Evolutionary conservation across 192 early-diverging fungal genomes (phyloP).

Genomic region (Phycomyces blakesleeanus): DNA sequence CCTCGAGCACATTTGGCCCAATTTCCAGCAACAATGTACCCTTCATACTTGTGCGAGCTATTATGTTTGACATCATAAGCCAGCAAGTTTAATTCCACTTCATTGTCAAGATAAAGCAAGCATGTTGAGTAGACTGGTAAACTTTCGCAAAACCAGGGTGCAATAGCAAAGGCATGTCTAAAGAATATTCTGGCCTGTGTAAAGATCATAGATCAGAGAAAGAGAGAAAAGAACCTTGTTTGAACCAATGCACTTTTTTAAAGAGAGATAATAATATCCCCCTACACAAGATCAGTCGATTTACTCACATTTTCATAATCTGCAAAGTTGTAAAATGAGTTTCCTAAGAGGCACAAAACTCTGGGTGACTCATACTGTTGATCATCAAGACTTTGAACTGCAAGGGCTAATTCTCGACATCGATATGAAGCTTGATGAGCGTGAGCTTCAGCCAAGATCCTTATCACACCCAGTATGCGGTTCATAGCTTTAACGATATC

Average conservation of each 20-base stretch:
- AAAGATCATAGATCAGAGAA: neutral
- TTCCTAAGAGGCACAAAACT: slow-evolving; percentile 24
- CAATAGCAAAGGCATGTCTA: slow-evolving; percentile 20
- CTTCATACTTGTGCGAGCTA: slow-evolving; percentile 25
- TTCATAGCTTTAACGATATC: slow-evolving; percentile 17
- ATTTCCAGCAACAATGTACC: slow-evolving; percentile 31
- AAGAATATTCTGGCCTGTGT: slow-evolving; percentile 21
- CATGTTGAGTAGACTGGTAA: slow-evolving; percentile 32
- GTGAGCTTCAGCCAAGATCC: slow-evolving; percentile 20
- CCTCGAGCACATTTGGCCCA: slow-evolving; percentile 20
- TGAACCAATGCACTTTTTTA: neutral
- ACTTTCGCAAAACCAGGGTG: slow-evolving; percentile 32
- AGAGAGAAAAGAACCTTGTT: neutral
- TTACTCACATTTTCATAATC: slow-evolving; percentile 24
- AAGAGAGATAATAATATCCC: neutral
- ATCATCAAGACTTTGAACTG: slow-evolving; percentile 27
- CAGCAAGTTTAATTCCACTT: slow-evolving; percentile 27
- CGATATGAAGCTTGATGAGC: slow-evolving; percentile 24
- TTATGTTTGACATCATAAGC: slow-evolving; percentile 32
- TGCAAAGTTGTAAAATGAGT: slow-evolving; percentile 28
- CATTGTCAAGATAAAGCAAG: slow-evolving; percentile 28
- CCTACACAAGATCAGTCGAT: neutral
- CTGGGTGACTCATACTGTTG: slow-evolving; percentile 28
- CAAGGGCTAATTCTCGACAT: slow-evolving; percentile 18
- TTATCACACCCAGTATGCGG: slow-evolving; percentile 14